Evolutionary conservation across 2,329 filamentous ascomycete species (phyloP), one percentile per base, ranked within the genome.

Genomic region (Fusarium palustre): DNA sequence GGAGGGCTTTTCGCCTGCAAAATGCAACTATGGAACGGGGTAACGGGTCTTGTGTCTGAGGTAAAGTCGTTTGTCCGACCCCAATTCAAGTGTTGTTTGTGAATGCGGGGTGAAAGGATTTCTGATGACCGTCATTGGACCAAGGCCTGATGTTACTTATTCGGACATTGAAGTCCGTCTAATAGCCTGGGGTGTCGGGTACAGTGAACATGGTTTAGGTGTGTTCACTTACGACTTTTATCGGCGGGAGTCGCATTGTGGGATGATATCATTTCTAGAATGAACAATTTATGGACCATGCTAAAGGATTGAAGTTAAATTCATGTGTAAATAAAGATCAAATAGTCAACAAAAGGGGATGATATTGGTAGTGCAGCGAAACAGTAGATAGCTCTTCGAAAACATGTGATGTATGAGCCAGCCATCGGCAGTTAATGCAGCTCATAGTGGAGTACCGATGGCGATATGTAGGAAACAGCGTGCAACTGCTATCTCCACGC

Each of bases 151-250:
- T 28, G 43, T 33, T 33, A 36, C 38, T 64, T 49, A 55, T 24
- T 57, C 72, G 72, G 72, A 74, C 60, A 74, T 74, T 66, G 47
- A 73, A 73, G 70, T 74, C 72, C 72, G 72, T 13, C 45, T 49
- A 59, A 55, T 68, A 66, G 54, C 45, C 60, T 55, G 59, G 46
- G 42, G 33, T 41, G 53, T 52, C 31, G 18, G 48, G n/a, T 52
- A 39, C 34, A 28, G 24, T 28, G n/a, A 52, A 52, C 25, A 54
- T 54, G 34, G 31, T 33, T 31, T 30, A 9, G 30, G 34, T n/a
- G 9, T 7, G 33, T 42, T 52, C 16, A 48, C 12, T 55, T 18
- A 16, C 15, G 25, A 20, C 39, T 36, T 20, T 18, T 54, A 36
- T 41, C 34, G 24, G 16, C 15, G 28, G 18, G 36, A 42, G 45